These are phyloP conservation scores for Dovyalis caffra DNA, from an alignment of 345 rosid genomes.

Conservation along the genomic window DNA sequence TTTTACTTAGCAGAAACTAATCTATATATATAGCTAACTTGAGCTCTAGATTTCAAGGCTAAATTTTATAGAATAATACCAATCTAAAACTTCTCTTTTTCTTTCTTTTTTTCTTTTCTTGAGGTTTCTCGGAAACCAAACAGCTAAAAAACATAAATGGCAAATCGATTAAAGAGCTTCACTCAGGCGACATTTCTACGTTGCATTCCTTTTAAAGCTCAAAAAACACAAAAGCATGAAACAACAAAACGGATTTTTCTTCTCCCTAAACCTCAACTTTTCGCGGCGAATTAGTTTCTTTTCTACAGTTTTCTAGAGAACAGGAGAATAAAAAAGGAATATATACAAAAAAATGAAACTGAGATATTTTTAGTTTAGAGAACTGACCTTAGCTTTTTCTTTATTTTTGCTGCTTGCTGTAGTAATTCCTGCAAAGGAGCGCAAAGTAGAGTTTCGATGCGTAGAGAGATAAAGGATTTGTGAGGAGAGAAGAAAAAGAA, in stretches of 20 bases:
- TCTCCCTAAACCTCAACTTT: neutral
- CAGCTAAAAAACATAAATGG: neutral
- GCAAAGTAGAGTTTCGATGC: neutral
- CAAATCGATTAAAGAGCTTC: neutral
- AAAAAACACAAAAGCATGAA: neutral
- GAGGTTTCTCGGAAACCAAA: neutral
- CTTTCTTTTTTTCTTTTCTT: neutral
- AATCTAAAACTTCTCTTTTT: neutral
- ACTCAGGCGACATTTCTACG: neutral
- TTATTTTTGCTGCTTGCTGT: neutral
- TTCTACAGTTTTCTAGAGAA: neutral
- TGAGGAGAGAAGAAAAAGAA: neutral
- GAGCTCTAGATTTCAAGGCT: neutral
- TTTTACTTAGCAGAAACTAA: neutral
- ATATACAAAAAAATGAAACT: neutral
- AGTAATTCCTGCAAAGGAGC: neutral
- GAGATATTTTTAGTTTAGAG: neutral
- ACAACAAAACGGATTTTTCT: neutral
- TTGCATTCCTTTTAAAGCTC: neutral
- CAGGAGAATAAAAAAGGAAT: neutral
- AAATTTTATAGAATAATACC: neutral
- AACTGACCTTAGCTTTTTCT: constrained; percentile 3
- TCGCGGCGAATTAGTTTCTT: neutral
- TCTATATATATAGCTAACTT: neutral
- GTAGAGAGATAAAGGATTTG: neutral